Conservation (phyloP, 179 eudicot genomes). For the Drosera spatulata region DNA sequence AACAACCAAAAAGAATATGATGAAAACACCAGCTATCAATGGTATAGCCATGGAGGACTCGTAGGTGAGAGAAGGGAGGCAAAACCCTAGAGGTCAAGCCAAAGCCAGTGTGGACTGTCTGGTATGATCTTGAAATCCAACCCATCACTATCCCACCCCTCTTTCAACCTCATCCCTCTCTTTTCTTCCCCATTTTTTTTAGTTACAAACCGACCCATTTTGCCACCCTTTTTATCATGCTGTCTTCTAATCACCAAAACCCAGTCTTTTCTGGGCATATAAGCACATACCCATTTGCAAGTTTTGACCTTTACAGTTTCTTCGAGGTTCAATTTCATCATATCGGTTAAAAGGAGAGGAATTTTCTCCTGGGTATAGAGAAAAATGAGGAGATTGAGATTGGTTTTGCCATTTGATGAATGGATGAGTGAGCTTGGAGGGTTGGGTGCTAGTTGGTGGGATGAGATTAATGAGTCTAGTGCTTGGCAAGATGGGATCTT, state of each 20-base stretch:
- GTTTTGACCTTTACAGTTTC: neutral
- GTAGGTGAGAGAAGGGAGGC: neutral
- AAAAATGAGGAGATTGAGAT: neutral
- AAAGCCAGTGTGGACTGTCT: neutral
- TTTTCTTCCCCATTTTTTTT: slow-evolving; percentile 31
- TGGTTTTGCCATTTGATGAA: slow-evolving; percentile 3
- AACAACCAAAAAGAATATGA: no score
- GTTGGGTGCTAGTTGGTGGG: slow-evolving; percentile 49
- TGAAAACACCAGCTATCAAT: no score
- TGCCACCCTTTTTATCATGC: neutral
- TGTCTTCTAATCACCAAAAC: neutral
- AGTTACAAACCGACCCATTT: neutral
- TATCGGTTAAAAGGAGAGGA: neutral
- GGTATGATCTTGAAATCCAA: neutral
- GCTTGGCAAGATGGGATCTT: slow-evolving; percentile 77
- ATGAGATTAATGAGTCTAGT: slow-evolving; percentile 50
- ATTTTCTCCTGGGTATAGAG: neutral
- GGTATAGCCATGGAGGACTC: neutral
- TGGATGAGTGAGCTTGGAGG: slow-evolving; percentile 13
- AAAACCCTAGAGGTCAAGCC: neutral
- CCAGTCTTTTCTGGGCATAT: neutral
- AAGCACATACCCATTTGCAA: neutral
- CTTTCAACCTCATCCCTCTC: slow-evolving; percentile 20
- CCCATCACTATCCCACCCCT: neutral
- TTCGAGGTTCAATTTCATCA: slow-evolving; percentile 4